A percentile compares a stretch with the other conserved stretches of the same genome.
These are phyloP conservation scores for Exophiala calicioides DNA, from an alignment of 2,329 filamentous ascomycete species.

Conservation along the genomic window DNA sequence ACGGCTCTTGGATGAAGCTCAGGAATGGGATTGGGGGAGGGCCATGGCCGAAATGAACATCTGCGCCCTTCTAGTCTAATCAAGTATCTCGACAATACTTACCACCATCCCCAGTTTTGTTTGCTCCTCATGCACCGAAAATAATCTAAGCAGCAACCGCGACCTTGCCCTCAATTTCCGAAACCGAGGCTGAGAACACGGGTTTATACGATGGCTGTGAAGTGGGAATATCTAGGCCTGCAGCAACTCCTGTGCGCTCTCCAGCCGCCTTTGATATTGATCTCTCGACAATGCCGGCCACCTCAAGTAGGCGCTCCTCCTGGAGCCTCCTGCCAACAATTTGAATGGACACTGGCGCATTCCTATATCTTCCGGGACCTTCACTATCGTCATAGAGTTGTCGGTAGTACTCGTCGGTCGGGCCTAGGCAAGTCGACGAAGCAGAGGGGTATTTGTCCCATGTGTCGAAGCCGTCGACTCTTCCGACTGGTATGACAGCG, in stretches of 20 bases:
- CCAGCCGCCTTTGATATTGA: background rate
- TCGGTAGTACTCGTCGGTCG: slow-evolving; percentile 49
- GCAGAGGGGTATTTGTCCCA: slow-evolving; percentile 37
- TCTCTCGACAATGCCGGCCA: background rate
- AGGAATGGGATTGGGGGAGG: slow-evolving; percentile 7
- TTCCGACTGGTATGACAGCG: slow-evolving; percentile 59
- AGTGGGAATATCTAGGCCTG: too few species aligned
- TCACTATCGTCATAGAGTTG: slow-evolving; percentile 35
- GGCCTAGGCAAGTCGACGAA: slow-evolving; percentile 7
- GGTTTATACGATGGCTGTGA: too few species aligned
- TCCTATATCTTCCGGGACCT: slow-evolving; percentile 47
- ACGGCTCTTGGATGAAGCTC: background rate
- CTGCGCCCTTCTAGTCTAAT: slow-evolving; percentile 5
- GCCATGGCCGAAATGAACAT: slow-evolving; percentile 6
- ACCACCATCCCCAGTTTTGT: too few species aligned
- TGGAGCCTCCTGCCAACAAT: slow-evolving; percentile 55
- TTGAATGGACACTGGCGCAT: slow-evolving; percentile 55
- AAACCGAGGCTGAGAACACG: background rate
- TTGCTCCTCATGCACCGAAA: too few species aligned
- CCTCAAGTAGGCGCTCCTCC: slow-evolving; percentile 50
- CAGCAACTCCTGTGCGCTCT: too few species aligned
- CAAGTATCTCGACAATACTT: too few species aligned
- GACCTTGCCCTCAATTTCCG: background rate
- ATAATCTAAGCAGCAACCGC: background rate
- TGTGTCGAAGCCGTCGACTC: slow-evolving; percentile 41